Base-by-base conservation (phyloP, 345 rosid species). In the Nasturtium officinale region DNA sequence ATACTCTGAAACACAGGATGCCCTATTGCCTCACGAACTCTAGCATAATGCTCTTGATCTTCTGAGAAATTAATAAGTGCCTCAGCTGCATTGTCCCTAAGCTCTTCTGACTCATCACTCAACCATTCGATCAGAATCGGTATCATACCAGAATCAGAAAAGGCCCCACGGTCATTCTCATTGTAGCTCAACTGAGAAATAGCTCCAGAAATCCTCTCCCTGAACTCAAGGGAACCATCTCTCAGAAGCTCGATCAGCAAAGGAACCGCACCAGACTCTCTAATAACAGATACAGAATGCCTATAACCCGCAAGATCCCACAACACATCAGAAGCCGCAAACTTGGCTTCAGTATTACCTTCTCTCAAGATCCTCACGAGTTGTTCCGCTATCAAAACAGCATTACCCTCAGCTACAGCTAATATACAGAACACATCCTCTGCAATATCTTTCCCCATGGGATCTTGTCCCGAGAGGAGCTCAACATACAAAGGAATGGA, bases 251-350 rank as follows among this genome's bases (percentile, higher is more conserved):
- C 72, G 15, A 88, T 73, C 12, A 88, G 61, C 53, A 79, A 56
- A 4, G 84, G 87, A 69, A 88, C 83, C 10, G 83, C 90, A 2
- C 90, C 90, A 0, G 86, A 84, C 77, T 79, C 86, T 76, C 85
- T 72, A 33, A 85, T 77, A 55, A 84, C 72, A 10, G 87, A 67
- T 21, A 79, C 77, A 17, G 87, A 82, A 42, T 83, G 86, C 76
- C 81, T 82, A 73, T 83, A 82, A 29, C 84, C 78, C 0, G 85
- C 71, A 25, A 88, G 81, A 80, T 83, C 83, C 88, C 90, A 86
- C 46, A 88, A 29, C 38, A 86, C 85, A 80, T 86, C 85, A 71
- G 86, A 78, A 42, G 90, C 90, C 4, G 87, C 80, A 52, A 75
- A 17, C 67, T 84, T 86, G 38, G 88, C 73, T 40, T 80, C 84